Base-by-base conservation (phyloP, 371 early-diverging fungal genomes). In the Saksenaea vasiformis region DNA sequence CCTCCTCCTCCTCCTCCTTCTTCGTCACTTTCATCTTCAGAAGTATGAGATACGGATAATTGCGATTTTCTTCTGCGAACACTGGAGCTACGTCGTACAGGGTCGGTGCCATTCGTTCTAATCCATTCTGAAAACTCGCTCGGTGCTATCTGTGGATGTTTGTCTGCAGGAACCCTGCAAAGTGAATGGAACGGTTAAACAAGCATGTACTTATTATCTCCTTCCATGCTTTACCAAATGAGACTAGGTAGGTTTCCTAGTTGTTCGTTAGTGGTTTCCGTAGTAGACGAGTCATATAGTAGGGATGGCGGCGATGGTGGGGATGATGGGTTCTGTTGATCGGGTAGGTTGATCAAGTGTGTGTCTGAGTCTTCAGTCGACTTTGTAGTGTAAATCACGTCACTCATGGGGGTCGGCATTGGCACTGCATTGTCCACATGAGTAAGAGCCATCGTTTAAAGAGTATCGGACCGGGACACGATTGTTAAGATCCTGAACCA, bases 61-160 rank as follows among this genome's bases (percentile, higher is more conserved):
- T 47, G 51, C 10, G 51, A 47, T 47, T 47, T 47, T 11, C 22
- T 47, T 47, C 51, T 47, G 24, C 51, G 51, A 10, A 47, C 51
- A 5, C 24, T 47, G 22, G 51, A 47, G n/a, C 8, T 22, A 22
- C 51, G 51, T 22, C 51, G 17, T 3, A 55, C 22, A 39, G 62
- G 54, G 28, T 39, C 54, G 31, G 53, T 53, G 0, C 70, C 70
- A 37, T 66, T 62, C 17, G 51, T 41, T 37, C 66, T 53, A 27
- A 70, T 58, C 70, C 70, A 70, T 13, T 62, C 59, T 3, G 62
- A 62, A 61, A 70, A 70, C 53, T 70, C 70, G 34, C 70, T 70
- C 0, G 70, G 70, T 19, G 70, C 70, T 44, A 70, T 70, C 28
- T 70, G 58, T 19, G 70, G 70, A 39, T 70, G 70, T 44, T 63